Evolutionary conservation across 768 basidiomycete genomes (phyloP).

Genomic region (Mycena indigotica): DNA sequence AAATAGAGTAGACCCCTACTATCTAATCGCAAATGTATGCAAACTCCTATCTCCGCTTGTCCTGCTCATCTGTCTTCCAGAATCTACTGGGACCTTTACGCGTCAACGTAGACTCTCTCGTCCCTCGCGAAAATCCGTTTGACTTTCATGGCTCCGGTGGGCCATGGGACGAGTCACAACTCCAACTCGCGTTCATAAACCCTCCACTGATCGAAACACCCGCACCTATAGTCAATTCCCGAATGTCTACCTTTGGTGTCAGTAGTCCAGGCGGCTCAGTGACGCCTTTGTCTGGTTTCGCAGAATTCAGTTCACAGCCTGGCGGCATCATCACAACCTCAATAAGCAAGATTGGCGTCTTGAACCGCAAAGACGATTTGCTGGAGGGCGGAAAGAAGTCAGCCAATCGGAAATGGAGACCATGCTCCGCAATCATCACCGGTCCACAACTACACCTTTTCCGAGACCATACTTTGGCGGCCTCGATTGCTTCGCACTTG

Average conservation of each 20-base stretch:
- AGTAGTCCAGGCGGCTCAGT: slow-evolving; percentile 39
- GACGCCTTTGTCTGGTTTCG: slow-evolving; percentile 27
- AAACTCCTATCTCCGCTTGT: not conserved
- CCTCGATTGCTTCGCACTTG: slow-evolving; percentile 46
- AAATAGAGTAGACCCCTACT: slow-evolving; percentile 87
- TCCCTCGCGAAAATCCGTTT: slow-evolving; percentile 67
- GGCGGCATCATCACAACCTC: slow-evolving; percentile 54
- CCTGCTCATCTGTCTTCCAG: not conserved
- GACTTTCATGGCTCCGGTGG: slow-evolving; percentile 64
- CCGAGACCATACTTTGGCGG: slow-evolving; percentile 66
- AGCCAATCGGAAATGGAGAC: slow-evolving; percentile 82
- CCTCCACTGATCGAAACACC: slow-evolving; percentile 61
- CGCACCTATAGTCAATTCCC: slow-evolving; percentile 34
- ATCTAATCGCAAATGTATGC: slow-evolving; percentile 79
- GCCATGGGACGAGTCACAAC: slow-evolving; percentile 67
- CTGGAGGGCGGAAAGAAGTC: slow-evolving; percentile 77
- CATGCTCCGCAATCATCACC: slow-evolving; percentile 83
- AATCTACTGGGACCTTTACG: slow-evolving; percentile 42
- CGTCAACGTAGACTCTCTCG: slow-evolving; percentile 58
- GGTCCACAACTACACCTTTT: slow-evolving; percentile 91
- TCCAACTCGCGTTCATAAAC: slow-evolving; percentile 64
- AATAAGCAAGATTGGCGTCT: slow-evolving; percentile 77
- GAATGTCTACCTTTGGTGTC: slow-evolving; percentile 37
- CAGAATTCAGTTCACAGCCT: slow-evolving; percentile 26
- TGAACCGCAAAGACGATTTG: slow-evolving; percentile 82